phyloP scores from a whole-genome alignment of 371 early-diverging fungal species.

The Apophysomyces ossiformis region DNA sequence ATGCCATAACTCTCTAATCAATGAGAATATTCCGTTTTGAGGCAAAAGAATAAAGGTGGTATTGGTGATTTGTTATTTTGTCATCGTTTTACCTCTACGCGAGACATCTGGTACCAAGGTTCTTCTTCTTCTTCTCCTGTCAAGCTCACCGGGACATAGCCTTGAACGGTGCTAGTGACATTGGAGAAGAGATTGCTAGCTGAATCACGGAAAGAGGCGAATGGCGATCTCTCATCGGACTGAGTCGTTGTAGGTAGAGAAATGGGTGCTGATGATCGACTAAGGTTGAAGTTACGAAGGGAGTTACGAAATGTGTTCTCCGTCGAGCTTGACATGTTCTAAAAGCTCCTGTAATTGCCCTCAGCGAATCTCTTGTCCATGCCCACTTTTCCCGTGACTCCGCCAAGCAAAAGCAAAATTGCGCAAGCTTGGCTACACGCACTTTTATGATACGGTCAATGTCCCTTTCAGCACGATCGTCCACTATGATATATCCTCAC shows the following conservation, averaged over 20 bases:
- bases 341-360: neutral
- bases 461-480: too few species aligned
- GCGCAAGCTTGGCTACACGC: too few species aligned
- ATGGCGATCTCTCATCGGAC: slow-evolving; percentile 17
- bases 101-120: slow-evolving; percentile 57
- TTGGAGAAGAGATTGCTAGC: slow-evolving; percentile 46
- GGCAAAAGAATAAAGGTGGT: neutral
- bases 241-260: slow-evolving; percentile 25
- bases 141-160: slow-evolving; percentile 44
- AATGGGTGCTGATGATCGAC: slow-evolving; percentile 31
- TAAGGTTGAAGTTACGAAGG: slow-evolving; percentile 44
- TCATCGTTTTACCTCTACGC: slow-evolving; percentile 41
- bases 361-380: neutral
- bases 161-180: slow-evolving; percentile 48
- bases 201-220: slow-evolving; percentile 41
- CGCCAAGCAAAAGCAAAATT: too few species aligned
- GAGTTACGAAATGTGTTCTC: slow-evolving; percentile 48
- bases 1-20: slow-evolving; percentile 51
- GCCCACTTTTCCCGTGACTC: too few species aligned
- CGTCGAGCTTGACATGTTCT: slow-evolving; percentile 20
- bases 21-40: neutral
- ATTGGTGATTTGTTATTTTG: neutral
- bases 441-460: too few species aligned
- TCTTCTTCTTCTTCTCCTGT: slow-evolving; percentile 47
- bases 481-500: too few species aligned